Conservation (phyloP, 2,329 filamentous ascomycete species). For the Paecilomyces fulvus region DNA sequence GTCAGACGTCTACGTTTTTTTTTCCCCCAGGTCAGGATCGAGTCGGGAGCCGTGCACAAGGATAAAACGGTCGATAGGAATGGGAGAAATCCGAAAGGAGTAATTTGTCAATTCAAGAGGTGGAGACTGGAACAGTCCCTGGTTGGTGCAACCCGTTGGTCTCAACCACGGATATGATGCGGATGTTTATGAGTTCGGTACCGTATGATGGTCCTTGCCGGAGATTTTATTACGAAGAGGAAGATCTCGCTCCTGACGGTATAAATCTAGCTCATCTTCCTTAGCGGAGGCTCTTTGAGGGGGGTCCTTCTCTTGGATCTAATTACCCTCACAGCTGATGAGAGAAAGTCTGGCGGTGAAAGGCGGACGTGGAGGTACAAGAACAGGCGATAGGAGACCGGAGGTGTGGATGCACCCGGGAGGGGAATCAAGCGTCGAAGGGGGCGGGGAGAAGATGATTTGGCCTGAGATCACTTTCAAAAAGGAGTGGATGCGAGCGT, state of each 20-base stretch:
- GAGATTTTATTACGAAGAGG: background rate
- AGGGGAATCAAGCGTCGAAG: background rate
- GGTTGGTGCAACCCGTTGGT: background rate
- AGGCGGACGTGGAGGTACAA: conserved; percentile 1
- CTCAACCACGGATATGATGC: background rate
- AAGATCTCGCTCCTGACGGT: background rate
- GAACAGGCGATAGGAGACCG: conserved; percentile 5
- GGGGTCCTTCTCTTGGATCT: background rate
- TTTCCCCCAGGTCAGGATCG: background rate
- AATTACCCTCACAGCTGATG: background rate
- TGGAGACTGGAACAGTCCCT: conserved; percentile 7
- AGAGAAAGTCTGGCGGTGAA: too few species aligned
- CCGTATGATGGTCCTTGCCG: background rate
- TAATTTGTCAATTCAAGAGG: conserved; percentile 24
- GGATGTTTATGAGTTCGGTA: background rate
- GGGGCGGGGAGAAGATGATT: background rate
- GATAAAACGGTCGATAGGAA: conserved; percentile 3
- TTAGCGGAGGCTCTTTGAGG: too few species aligned
- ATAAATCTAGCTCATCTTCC: background rate
- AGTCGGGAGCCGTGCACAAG: background rate
- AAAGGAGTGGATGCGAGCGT: background rate
- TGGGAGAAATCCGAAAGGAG: conserved; percentile 20
- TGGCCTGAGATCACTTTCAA: background rate
- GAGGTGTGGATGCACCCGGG: conserved; percentile 3
- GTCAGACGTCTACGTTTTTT: background rate